phyloP scores from a whole-genome alignment of 768 basidiomycete genomes.

The Lentinula sp. region DNA sequence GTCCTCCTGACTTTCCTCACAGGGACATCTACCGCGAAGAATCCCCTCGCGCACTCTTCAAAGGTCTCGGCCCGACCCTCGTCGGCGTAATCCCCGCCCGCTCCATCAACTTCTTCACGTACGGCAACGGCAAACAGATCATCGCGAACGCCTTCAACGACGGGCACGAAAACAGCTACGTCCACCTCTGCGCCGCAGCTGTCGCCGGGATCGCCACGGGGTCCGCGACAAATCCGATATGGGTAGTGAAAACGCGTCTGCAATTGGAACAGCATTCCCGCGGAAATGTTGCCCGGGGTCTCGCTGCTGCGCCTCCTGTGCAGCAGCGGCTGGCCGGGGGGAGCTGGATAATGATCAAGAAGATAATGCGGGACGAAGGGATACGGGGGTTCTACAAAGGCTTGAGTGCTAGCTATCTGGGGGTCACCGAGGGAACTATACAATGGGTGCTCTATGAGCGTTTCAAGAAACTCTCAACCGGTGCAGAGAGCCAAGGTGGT shows the following conservation, averaged over 20 bases:
- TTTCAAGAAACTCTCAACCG: constrained; percentile 64
- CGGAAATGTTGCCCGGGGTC: constrained; percentile 8
- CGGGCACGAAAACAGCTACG: constrained; percentile 73
- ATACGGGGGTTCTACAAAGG: constrained; percentile 91
- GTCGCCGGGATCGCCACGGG: constrained; percentile 83
- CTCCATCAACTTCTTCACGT: constrained; percentile 97
- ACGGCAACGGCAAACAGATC: constrained; percentile 92
- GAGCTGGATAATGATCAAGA: constrained; percentile 56
- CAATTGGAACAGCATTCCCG: constrained; percentile 47
- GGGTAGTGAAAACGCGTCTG: constrained; percentile 97
- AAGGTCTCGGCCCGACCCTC: constrained; percentile 89
- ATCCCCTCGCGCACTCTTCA: constrained; percentile 86
- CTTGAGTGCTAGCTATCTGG: constrained; percentile 89
- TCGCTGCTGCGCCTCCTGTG: not conserved
- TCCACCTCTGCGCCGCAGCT: constrained; percentile 85
- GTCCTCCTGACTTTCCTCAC: not conserved
- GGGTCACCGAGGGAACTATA: constrained; percentile 93
- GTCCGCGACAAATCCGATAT: constrained; percentile 94
- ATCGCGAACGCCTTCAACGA: constrained; percentile 80
- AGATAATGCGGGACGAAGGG: constrained; percentile 80
- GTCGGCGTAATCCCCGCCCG: constrained; percentile 94
- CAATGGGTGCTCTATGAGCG: constrained; percentile 98
- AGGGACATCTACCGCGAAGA: constrained; percentile 89
- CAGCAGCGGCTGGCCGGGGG: constrained; percentile 36
- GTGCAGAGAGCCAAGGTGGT: constrained; percentile 50